Base-by-base conservation (phyloP, 306 rosid genomes). In the Clitoria ternatea region DNA sequence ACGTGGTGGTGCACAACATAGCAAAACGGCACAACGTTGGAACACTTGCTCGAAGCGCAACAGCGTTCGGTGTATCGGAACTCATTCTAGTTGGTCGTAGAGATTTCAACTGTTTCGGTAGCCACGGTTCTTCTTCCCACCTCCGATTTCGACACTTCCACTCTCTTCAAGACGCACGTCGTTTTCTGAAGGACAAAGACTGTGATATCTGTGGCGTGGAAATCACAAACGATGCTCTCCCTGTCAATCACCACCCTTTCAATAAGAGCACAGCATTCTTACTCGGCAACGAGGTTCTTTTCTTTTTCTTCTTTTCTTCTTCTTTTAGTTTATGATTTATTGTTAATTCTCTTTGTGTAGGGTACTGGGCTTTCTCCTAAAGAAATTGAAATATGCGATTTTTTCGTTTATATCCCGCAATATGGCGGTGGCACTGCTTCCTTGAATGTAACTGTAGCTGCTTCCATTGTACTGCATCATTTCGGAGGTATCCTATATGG, bases 201-300 rank as follows among this genome's bases (percentile, higher is more conserved):
- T 91, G 90, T 44, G 97, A 94, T 61, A 89, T 94, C 14, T 94
- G 96, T 29, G 99, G 97, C 1, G 99, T 94, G 23, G 99, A 94
- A 89, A 91, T 94, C 61, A 81, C 96, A 5, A 84, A 83, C 48
- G 73, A 87, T 61, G 91, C 99, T 5, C 37, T 70, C 55, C 92
- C 97, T 2, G 89, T 94, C 19, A 87, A 89, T 80, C 84, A 74
- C 23, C 99, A 91, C 36, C 97, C 99, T 77, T 94, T 94, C 77
- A 85, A 70, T 26, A 89, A 74, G 70, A 91, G 81, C 81, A 94
- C 96, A 0, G 99, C 97, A 61, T 91, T 94, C 69, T 85, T 94
- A 36, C 95, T 94, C 17, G 99, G 97, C 7, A 94, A 94, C 72
- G 97, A 94, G 94, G 97, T 61, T 17, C 29, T 6, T 32, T 29